Base-by-base conservation (phyloP, 108 stramenopile species). In the Epipyxis sp. region DNA sequence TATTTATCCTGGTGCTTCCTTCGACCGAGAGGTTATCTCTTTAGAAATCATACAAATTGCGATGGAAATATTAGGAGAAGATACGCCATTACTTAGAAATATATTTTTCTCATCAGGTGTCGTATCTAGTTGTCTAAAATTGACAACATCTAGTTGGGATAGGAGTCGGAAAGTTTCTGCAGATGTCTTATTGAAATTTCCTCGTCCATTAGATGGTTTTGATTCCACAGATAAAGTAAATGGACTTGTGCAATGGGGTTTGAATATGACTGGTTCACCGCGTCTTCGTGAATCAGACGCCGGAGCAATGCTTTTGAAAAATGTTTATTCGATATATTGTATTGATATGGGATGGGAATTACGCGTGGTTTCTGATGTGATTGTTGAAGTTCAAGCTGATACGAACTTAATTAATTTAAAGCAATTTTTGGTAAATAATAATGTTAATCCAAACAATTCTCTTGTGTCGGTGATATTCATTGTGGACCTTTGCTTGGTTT, bases 281-380 rank as follows among this genome's bases (percentile, higher is more conserved):
- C 50, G 79, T 34, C 61, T 78, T 40, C 82, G 78, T 32, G 82
- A 81, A 27, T 81, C 80, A 45, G 82, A 81, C 59, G 76, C 77
- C 0, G 82, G 82, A 0, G 82, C 82, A 0, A 59, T 71, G 1
- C 59, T 83, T n/a, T 80, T 83, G 0, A 44, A 80, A 20, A 43
- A 78, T 25, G 41, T 83, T 40, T 78, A 72, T 62, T 13, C 46
- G 6, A 20, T 20, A 50, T 50, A 50, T 50, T 13, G 46, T 50
- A 13, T 50, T 13, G 46, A 50, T 20, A 6, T 50, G 20, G 46
- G 13, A 6, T 50, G 46, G 46, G 20, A 50, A 20, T 13, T 50
- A 13, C 13, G 20, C 20, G 13, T 50, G 13, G 13, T 13, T 50
- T 6, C 13, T 13, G 46, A 13, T 13, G 46, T 50, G 20, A 20